These are phyloP conservation scores for Heritiera littoralis DNA, from an alignment of 345 rosid genomes.

Conservation along the genomic window DNA sequence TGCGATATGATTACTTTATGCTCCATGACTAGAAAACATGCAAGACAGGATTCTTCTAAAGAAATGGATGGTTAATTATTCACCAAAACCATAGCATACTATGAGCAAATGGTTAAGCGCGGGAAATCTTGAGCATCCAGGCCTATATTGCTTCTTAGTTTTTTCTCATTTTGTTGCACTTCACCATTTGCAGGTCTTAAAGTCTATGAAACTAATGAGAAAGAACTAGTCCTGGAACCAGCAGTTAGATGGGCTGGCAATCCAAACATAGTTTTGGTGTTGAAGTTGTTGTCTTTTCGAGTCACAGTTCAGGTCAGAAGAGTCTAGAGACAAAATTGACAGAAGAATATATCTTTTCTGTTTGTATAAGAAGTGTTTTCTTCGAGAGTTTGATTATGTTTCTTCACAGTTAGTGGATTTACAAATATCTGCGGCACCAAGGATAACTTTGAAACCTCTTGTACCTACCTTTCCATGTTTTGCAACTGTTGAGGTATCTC, in stretches of 20 bases:
- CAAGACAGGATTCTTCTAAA: background rate
- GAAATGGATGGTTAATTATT: background rate
- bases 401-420: constrained; percentile 62
- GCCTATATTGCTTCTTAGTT: background rate
- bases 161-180: constrained; percentile 4
- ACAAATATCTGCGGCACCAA: constrained; percentile 50
- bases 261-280: constrained; percentile 63
- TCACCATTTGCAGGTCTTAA: constrained; percentile 52
- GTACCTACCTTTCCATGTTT: constrained; percentile 82
- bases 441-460: constrained; percentile 70
- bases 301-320: constrained; percentile 65
- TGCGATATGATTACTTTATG: background rate
- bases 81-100: background rate
- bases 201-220: constrained; percentile 68
- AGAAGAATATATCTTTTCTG: constrained; percentile 1
- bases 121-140: background rate
- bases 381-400: constrained; percentile 21
- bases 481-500: constrained; percentile 53
- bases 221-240: constrained; percentile 69
- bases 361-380: background rate
- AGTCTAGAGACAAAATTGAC: background rate
- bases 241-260: constrained; percentile 81
- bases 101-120: background rate
- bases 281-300: constrained; percentile 49
- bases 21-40: background rate